Evolutionary conservation across 2,329 filamentous ascomycete species (phyloP).

Genomic region (Apiospora aurea): DNA sequence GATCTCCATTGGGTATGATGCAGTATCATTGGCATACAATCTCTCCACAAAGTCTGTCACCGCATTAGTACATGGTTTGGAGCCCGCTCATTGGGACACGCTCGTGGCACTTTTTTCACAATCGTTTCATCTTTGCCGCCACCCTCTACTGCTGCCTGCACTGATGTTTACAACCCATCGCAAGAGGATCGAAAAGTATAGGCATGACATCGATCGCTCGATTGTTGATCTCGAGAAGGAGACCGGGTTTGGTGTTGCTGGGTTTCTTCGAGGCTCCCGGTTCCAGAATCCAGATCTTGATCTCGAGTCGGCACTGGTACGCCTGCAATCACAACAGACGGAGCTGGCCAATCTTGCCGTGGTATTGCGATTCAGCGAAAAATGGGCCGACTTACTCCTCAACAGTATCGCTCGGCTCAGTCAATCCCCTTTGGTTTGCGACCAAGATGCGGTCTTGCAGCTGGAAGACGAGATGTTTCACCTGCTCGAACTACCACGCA

Average conservation of each 20-base stretch:
- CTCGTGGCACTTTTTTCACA: neutral
- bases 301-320: constrained; percentile 20
- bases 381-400: neutral
- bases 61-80: neutral
- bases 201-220: constrained; percentile 4
- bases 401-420: neutral
- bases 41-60: neutral
- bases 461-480: constrained; percentile 18
- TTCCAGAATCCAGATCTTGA: neutral
- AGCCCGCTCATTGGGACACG: neutral
- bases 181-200: neutral
- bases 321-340: constrained; percentile 23
- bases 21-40: neutral
- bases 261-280: neutral
- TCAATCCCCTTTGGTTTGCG: neutral
- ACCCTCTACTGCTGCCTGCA: neutral
- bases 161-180: neutral
- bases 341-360: constrained; percentile 17
- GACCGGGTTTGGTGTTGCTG: constrained; percentile 19
- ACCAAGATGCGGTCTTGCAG: neutral
- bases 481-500: constrained; percentile 16
- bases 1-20: neutral
- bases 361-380: constrained; percentile 1
- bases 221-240: constrained; percentile 12
- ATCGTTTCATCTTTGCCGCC: neutral